Conservation (phyloP, 768 basidiomycete genomes). For the Hemileccinum impolitum region DNA sequence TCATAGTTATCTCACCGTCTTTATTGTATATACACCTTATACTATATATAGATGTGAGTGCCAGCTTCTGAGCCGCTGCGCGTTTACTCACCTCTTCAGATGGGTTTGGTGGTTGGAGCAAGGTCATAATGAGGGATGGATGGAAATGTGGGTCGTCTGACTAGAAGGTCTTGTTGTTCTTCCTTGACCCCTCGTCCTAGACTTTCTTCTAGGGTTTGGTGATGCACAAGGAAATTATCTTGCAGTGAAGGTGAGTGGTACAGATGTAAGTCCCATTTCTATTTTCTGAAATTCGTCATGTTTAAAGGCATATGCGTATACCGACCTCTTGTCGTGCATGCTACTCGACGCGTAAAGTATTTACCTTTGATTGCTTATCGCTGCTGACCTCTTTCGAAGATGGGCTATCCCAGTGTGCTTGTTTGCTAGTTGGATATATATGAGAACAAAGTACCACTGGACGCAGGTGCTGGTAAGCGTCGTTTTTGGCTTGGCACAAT, state of each 20-base stretch:
- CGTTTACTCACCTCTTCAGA: conserved; percentile 41
- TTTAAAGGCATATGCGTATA: conserved; percentile 71
- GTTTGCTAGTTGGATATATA: conserved; percentile 75
- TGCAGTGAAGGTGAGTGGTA: conserved; percentile 59
- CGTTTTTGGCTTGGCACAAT: neutral
- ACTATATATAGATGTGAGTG: conserved; percentile 80
- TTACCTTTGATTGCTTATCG: neutral
- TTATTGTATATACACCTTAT: conserved; percentile 78
- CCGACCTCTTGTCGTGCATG: conserved; percentile 85
- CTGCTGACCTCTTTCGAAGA: conserved; percentile 32
- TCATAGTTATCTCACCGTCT: conserved; percentile 68
- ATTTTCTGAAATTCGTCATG: neutral
- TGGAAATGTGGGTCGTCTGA: conserved; percentile 70
- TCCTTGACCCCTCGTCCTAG: conserved; percentile 33
- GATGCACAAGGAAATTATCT: conserved; percentile 87
- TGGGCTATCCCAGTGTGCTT: conserved; percentile 90
- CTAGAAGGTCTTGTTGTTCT: neutral
- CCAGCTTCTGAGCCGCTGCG: neutral
- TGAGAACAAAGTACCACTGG: conserved; percentile 77
- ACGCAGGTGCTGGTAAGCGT: conserved; percentile 71
- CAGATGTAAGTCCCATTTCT: neutral
- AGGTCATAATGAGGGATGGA: conserved; percentile 69
- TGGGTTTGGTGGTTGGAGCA: conserved; percentile 75
- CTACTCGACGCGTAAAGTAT: conserved; percentile 73
- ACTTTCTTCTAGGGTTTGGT: conserved; percentile 72